A percentile compares a stretch with the other conserved stretches of the same genome.
These are phyloP conservation scores for Talaromyces liani DNA, from an alignment of 495 filamentous ascomycete species.

Conservation along the genomic window DNA sequence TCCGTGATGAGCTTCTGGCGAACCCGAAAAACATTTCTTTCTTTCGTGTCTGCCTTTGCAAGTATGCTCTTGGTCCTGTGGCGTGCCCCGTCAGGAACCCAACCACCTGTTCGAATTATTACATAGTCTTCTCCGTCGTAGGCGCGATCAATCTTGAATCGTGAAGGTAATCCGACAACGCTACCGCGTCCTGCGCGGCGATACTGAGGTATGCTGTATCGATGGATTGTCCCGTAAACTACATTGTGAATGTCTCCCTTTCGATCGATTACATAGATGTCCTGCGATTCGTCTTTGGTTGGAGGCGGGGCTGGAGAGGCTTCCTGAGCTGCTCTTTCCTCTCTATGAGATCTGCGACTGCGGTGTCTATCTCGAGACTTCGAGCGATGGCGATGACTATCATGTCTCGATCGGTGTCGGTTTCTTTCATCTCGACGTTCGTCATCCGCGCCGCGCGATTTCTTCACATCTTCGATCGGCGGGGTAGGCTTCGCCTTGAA, in stretches of 20 bases:
- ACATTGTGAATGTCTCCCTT: slow-evolving; percentile 57
- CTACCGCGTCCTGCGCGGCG: slow-evolving; percentile 49
- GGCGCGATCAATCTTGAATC: slow-evolving; percentile 47
- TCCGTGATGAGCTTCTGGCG: slow-evolving; percentile 13
- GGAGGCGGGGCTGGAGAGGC: neutral
- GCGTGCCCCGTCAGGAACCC: slow-evolving; percentile 16
- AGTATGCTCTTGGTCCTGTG: slow-evolving; percentile 20
- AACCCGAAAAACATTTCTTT: slow-evolving; percentile 18
- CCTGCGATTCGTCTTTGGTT: slow-evolving; percentile 13
- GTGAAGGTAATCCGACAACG: slow-evolving; percentile 45
- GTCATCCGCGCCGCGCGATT: slow-evolving; percentile 13
- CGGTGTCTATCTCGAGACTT: slow-evolving; percentile 18
- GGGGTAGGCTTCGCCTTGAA: slow-evolving; percentile 49
- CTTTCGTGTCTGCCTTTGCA: slow-evolving; percentile 12
- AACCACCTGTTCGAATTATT: slow-evolving; percentile 27
- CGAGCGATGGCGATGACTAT: slow-evolving; percentile 18
- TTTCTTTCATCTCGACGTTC: slow-evolving; percentile 17
- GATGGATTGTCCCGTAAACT: slow-evolving; percentile 52
- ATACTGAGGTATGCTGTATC: slow-evolving; percentile 54
- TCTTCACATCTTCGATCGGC: slow-evolving; percentile 13
- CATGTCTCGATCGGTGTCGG: slow-evolving; percentile 19
- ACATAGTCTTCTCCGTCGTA: slow-evolving; percentile 37
- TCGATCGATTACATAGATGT: slow-evolving; percentile 41
- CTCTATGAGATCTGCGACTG: neutral
- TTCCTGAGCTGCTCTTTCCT: neutral